phyloP scores from a whole-genome alignment of 2,329 filamentous ascomycete species.

The Ilyonectria sp. region DNA sequence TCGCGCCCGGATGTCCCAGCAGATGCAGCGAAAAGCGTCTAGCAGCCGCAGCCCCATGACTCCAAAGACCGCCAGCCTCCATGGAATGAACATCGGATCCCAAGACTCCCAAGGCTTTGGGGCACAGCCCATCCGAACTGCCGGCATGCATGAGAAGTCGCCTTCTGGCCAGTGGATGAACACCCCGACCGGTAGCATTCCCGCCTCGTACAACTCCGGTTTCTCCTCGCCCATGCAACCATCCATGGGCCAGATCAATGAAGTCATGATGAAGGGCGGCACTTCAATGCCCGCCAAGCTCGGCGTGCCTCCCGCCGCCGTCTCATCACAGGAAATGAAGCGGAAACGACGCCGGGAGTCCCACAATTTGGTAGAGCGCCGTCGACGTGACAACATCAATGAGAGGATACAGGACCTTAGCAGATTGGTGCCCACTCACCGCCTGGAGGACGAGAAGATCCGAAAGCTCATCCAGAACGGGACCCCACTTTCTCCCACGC shows the following conservation, averaged over 20 bases:
- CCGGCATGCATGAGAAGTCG: constrained; percentile 82
- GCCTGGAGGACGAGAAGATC: constrained; percentile 96
- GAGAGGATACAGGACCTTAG: constrained; percentile 98
- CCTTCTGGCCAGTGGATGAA: constrained; percentile 92
- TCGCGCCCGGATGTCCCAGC: constrained; percentile 71
- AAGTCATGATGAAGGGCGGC: constrained; percentile 89
- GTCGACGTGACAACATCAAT: constrained; percentile 97
- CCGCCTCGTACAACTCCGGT: constrained; percentile 90
- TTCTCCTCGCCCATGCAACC: constrained; percentile 86
- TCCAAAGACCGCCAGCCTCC: constrained; percentile 85
- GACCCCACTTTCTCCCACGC: constrained; percentile 87
- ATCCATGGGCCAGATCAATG: constrained; percentile 83
- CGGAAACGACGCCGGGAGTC: constrained; percentile 91
- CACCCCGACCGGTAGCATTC: constrained; percentile 82
- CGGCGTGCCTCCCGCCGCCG: constrained; percentile 63
- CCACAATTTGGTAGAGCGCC: constrained; percentile 95
- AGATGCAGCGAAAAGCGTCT: constrained; percentile 81
- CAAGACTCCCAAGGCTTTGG: constrained; percentile 81
- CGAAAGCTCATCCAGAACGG: constrained; percentile 95
- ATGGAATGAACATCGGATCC: constrained; percentile 77
- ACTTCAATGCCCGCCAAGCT: constrained; percentile 94
- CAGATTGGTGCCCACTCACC: constrained; percentile 90
- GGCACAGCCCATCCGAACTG: constrained; percentile 83
- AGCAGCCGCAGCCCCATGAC: constrained; percentile 86
- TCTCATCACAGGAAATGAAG: constrained; percentile 94